These are phyloP conservation scores for Carallia pectinifolia DNA, from an alignment of 345 rosid genomes.

Conservation along the genomic window DNA sequence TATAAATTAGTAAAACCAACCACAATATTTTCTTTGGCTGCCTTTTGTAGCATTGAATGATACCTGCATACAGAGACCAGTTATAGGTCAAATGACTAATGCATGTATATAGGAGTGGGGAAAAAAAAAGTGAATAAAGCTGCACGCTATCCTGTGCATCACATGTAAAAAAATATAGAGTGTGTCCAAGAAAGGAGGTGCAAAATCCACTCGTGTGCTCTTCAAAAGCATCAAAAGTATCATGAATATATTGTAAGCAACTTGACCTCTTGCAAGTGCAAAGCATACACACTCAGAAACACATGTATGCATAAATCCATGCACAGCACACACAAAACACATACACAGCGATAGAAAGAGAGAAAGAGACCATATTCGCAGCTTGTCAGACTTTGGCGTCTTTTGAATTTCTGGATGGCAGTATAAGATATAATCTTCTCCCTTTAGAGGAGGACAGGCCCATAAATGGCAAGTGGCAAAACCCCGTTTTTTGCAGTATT, in stretches of 20 bases:
- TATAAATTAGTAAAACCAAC: conserved; percentile 40
- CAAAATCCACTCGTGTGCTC: too few relatives aligned
- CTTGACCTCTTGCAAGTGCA: background rate
- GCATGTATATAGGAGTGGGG: background rate
- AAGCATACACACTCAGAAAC: background rate
- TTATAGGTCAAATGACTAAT: conserved; percentile 11
- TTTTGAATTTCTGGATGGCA: conserved; percentile 34
- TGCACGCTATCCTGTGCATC: too few relatives aligned
- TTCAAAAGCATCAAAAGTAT: background rate
- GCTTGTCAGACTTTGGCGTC: conserved; percentile 35
- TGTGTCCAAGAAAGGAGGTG: too few relatives aligned
- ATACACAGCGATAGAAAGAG: background rate
- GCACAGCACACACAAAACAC: background rate
- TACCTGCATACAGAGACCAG: conserved; percentile 38
- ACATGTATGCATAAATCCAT: background rate
- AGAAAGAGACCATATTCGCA: conserved; percentile 24
- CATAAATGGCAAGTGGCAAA: conserved; percentile 31
- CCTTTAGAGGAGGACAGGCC: conserved; percentile 38
- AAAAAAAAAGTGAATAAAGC: too few relatives aligned
- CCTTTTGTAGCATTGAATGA: conserved; percentile 39
- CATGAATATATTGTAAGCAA: background rate
- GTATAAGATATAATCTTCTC: conserved; percentile 33
- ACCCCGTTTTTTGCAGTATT: conserved; percentile 34
- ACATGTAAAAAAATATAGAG: background rate
- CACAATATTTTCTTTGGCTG: conserved; percentile 31